Conservation (phyloP, 1,284 basidiomycete species). For the Trichosporon sp. region DNA sequence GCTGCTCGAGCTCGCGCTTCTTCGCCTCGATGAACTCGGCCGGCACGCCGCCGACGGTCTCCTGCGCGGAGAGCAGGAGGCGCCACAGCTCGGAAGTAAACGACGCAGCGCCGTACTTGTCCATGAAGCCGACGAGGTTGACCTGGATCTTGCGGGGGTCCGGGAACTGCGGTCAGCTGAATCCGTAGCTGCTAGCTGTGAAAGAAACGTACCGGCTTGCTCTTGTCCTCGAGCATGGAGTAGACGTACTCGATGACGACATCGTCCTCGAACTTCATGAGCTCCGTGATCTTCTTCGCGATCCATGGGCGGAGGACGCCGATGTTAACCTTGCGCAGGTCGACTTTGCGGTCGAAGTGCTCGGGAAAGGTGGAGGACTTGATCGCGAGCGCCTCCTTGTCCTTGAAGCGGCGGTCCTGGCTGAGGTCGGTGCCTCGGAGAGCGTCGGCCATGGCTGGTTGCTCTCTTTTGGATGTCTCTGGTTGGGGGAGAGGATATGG, state of each 20-base stretch:
- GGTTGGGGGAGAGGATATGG: not conserved
- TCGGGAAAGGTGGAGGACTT: slow-evolving; percentile 85
- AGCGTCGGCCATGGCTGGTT: not conserved
- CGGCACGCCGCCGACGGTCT: slow-evolving; percentile 82
- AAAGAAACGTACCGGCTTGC: slow-evolving; percentile 62
- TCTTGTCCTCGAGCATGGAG: slow-evolving; percentile 81
- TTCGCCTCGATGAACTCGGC: slow-evolving; percentile 90
- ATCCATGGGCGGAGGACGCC: slow-evolving; percentile 80
- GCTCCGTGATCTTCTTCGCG: slow-evolving; percentile 79
- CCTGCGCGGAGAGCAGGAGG: slow-evolving; percentile 82
- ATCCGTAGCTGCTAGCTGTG: not conserved
- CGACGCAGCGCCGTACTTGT: slow-evolving; percentile 59
- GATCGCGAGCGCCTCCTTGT: slow-evolving; percentile 87
- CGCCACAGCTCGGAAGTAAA: slow-evolving; percentile 91
- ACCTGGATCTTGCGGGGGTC: slow-evolving; percentile 96
- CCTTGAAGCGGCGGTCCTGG: slow-evolving; percentile 67
- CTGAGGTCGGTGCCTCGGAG: slow-evolving; percentile 30
- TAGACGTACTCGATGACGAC: slow-evolving; percentile 94
- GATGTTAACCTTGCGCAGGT: slow-evolving; percentile 87
- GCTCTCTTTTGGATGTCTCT: not conserved
- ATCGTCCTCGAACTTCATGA: slow-evolving; percentile 93
- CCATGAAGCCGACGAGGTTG: slow-evolving; percentile 83
- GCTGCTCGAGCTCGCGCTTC: slow-evolving; percentile 83
- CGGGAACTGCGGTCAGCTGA: slow-evolving; percentile 58
- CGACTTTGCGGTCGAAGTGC: slow-evolving; percentile 87